Conservation (phyloP, 148 eudicot species). For the Polygonum aviculare region DNA sequence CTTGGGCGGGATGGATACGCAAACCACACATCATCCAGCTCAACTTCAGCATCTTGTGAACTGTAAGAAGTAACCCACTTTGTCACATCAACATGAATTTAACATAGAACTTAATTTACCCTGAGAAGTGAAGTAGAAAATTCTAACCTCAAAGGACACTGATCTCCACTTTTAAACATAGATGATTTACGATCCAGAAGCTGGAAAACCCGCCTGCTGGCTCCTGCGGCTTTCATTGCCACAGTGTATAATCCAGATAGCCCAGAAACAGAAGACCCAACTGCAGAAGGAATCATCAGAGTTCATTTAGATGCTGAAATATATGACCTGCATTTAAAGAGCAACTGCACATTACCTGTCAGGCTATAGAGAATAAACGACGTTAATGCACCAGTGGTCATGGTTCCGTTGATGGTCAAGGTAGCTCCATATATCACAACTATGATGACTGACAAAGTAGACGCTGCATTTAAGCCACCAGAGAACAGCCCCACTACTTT, state of each 20-base stretch:
- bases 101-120: background rate
- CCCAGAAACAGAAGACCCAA: conserved; percentile 76
- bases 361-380: conserved; percentile 93
- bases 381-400: conserved; percentile 76
- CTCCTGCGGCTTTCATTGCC: conserved; percentile 97
- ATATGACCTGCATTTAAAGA: background rate
- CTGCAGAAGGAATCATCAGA: conserved; percentile 29
- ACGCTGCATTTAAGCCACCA: conserved; percentile 82
- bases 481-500: conserved; percentile 61
- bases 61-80: conserved; percentile 17
- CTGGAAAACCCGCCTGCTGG: conserved; percentile 95
- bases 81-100: background rate
- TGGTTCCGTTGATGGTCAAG: conserved; percentile 63
- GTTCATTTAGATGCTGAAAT: background rate
- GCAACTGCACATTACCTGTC: conserved; percentile 39
- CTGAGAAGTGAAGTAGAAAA: background rate
- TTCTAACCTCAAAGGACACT: conserved; percentile 67
- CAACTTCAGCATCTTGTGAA: conserved; percentile 62
- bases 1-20: conserved; percentile 89
- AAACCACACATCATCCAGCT: conserved; percentile 86
- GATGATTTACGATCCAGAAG: conserved; percentile 70
- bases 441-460: conserved; percentile 71
- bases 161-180: conserved; percentile 68
- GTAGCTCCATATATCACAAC: conserved; percentile 92
- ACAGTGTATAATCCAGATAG: conserved; percentile 69